Base-by-base conservation (phyloP, 352 stramenopile genomes). In the Globisporangium acanthophoron region DNA sequence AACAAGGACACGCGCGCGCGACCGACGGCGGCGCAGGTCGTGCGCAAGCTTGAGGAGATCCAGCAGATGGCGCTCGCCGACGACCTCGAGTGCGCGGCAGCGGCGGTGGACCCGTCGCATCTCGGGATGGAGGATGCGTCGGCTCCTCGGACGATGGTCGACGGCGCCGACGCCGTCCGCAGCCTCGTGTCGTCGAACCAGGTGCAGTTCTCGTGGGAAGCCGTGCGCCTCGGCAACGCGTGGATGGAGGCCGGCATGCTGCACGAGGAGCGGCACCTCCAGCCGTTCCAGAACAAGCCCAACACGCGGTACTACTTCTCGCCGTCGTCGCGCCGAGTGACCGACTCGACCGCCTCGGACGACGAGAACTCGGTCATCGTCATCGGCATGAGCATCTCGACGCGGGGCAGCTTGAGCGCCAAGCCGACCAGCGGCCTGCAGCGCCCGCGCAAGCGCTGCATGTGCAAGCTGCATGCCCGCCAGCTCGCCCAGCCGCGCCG, bases 241-340 rank as follows among this genome's bases (percentile, higher is more conserved):
- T 73, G 84, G 43, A 85, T 87, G 77, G 75, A 87, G 54, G 69
- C 73, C 1, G 75, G 73, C 11, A 57, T 82, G 31, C 56, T 87
- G 13, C 77, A 85, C 43, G 74, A 87, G 53, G 55, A 64, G 24
- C 83, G 80, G 44, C 77, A 87, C 43, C 47, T 59, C 9, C 52
- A 49, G 11, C 68, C 72, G 40, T 84, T 84, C 55, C 61, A 73
- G 52, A 60, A 65, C 52, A 52, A 52, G 41, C 39, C 48, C 5
- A 43, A 31, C n/a, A 56, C 27, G 40, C 56, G 56, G 7, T 62
- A 62, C 41, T 62, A 52, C 48, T 62, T 62, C 49, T 51, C 47
- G 1, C 44, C 54, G 13, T 33, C 55, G n/a, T 27, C 39, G 31
- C n/a, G 41, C 9, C 29, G 15, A 13, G 3, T 16, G 15, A 37